Percentiles rank a stretch among this genome's conserved stretches.
Evolutionary conservation across 2,329 filamentous ascomycete genomes (phyloP).

Genomic region (Cucurbitaria berberidis): DNA sequence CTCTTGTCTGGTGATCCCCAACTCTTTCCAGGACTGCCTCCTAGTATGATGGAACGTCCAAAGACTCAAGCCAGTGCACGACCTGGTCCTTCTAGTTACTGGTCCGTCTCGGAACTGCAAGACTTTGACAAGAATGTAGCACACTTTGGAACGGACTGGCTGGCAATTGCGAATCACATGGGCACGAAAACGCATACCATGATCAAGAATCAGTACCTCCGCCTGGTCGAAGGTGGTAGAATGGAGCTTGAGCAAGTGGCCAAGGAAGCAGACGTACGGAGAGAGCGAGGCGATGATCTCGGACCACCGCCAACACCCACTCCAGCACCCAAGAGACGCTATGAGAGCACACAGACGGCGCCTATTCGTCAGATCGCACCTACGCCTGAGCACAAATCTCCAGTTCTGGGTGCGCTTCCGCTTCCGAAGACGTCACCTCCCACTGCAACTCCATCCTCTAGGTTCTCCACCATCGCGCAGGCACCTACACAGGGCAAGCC

Average conservation of each 20-base stretch:
- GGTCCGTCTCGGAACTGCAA: slow-evolving; percentile 81
- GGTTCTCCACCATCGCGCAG: slow-evolving; percentile 44
- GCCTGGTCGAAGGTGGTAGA: slow-evolving; percentile 53
- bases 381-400: slow-evolving; percentile 53
- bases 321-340: slow-evolving; percentile 55
- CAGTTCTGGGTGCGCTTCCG: slow-evolving; percentile 28
- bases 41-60: slow-evolving; percentile 45
- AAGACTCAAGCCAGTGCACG: slow-evolving; percentile 50
- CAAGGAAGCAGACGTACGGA: slow-evolving; percentile 50
- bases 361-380: slow-evolving; percentile 53
- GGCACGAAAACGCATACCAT: slow-evolving; percentile 86
- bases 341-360: slow-evolving; percentile 50
- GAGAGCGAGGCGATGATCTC: slow-evolving; percentile 53
- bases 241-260: slow-evolving; percentile 52
- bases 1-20: slow-evolving; percentile 28
- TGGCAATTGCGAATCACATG: slow-evolving; percentile 77
- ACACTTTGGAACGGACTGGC: slow-evolving; percentile 81
- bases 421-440: slow-evolving; percentile 50
- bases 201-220: slow-evolving; percentile 63
- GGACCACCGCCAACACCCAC: slow-evolving; percentile 58
- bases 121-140: slow-evolving; percentile 76
- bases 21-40: slow-evolving; percentile 21
- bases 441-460: slow-evolving; percentile 25
- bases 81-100: slow-evolving; percentile 77
- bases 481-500: slow-evolving; percentile 39